Percentiles rank a stretch among this genome's conserved stretches.
Conservation (phyloP, 306 rosid species). For the Herpetospermum pedunculosum region DNA sequence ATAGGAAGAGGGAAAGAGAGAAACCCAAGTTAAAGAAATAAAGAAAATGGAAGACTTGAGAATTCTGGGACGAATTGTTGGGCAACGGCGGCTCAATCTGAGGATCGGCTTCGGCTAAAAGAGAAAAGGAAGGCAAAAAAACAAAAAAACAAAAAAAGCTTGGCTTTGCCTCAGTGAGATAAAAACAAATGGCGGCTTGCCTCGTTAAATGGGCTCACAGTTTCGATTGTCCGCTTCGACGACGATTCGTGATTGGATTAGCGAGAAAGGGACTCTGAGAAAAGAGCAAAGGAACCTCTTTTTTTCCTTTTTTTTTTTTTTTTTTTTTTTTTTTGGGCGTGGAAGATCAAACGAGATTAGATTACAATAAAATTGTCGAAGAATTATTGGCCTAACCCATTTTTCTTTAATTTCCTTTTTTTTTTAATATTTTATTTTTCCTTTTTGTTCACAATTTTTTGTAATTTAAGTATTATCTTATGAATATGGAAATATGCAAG, state of each 20-base stretch:
- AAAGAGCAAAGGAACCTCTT: not conserved
- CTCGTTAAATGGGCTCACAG: not conserved
- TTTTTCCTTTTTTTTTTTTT: too few species aligned
- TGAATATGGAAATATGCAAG: not conserved
- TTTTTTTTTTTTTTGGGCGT: not conserved
- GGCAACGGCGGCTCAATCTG: slow-evolving; percentile 35
- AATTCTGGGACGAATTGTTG: slow-evolving; percentile 12
- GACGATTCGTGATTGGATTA: not conserved
- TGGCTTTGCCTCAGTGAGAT: not conserved
- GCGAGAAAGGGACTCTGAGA: not conserved
- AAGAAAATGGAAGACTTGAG: slow-evolving; percentile 19
- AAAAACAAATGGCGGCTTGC: slow-evolving; percentile 4
- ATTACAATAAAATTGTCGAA: too few species aligned
- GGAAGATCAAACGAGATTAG: not conserved
- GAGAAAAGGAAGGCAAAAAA: not conserved
- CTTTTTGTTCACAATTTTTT: too few species aligned
- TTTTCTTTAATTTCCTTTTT: not conserved
- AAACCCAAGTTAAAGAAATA: not conserved
- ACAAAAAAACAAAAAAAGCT: not conserved
- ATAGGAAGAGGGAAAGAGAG: not conserved
- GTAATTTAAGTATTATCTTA: not conserved
- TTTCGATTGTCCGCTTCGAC: not conserved
- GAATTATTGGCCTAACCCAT: not conserved
- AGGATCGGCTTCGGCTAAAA: slow-evolving; percentile 27
- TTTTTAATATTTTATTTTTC: not conserved